Base-by-base conservation (phyloP, 2,329 filamentous ascomycete genomes). In the Blumeriella jaapii region DNA sequence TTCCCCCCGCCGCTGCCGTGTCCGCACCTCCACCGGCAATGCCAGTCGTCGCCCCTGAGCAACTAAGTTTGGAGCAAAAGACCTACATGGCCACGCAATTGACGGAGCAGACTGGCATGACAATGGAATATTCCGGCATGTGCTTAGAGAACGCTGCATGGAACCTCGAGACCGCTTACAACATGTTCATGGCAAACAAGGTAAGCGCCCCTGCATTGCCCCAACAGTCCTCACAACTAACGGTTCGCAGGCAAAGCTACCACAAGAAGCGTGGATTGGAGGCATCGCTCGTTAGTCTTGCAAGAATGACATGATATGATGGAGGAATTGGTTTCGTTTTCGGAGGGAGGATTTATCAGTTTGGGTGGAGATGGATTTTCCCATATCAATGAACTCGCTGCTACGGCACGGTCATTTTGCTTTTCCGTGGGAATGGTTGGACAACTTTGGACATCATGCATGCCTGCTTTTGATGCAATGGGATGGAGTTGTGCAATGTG, bases 81-180 rank as follows among this genome's bases (percentile, higher is more conserved):
- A 71, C 82, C 48, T 72, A 79, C 44, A 74, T 86, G 61, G 65
- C 93, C 53, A 63, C 75, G 13, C 78, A 91, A 54, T 68, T 95
- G 34, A 79, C 75, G 45, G 75, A 74, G 45, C 75, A 75, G 51
- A 94, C 87, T 1, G 74, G 77, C 38, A 85, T 98, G 76, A 91
- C 74, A 6, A 60, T 77, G 7, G 67, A 82, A 39, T 93, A 82
- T 55, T 81, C 86, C 1, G 71, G 78, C 47, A 71, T 93, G 65
- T 95, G 89, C 50, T 66, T 96, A 11, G 68, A 74, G 2, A 76
- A 86, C 40, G 83, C 79, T 38, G 71, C 69, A 23, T 96, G 86
- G 85, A 73, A 93, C 55, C 74, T 87, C 31, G 71, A 82, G 23
- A 70, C 72, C 46, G 89, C 87, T 2, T 61, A 87, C 47, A 63